These are phyloP conservation scores for Clarireedia homoeocarpa DNA, from an alignment of 2,329 filamentous ascomycete genomes.

Conservation along the genomic window DNA sequence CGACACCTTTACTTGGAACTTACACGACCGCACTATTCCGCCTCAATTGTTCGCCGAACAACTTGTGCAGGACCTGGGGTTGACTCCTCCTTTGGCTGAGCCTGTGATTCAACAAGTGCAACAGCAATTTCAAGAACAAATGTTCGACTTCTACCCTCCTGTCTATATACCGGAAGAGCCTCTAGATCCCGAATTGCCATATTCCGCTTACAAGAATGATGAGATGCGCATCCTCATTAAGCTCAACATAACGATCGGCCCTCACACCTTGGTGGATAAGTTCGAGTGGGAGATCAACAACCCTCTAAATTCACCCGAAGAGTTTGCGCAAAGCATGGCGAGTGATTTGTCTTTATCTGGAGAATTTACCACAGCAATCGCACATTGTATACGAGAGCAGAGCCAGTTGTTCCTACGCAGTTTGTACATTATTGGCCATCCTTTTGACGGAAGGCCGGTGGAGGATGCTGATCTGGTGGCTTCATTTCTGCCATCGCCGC, in stretches of 20 bases:
- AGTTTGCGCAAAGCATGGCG: conserved; percentile 85
- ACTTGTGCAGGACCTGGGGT: conserved; percentile 82
- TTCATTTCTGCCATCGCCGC: conserved; percentile 77
- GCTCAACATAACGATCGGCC: conserved; percentile 94
- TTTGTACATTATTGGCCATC: conserved; percentile 85
- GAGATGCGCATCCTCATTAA: conserved; percentile 97
- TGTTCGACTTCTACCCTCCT: conserved; percentile 89
- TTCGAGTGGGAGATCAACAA: conserved; percentile 99
- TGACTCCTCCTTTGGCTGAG: conserved; percentile 62
- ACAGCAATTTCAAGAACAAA: conserved; percentile 75
- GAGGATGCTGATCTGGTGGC: conserved; percentile 85
- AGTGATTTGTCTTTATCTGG: conserved; percentile 84
- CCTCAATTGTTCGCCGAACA: conserved; percentile 81
- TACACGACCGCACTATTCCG: conserved; percentile 78
- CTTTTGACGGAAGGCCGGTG: conserved; percentile 87
- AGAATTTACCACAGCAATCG: conserved; percentile 95
- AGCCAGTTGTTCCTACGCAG: conserved; percentile 90
- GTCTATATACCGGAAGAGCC: conserved; percentile 85
- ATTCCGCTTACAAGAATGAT: conserved; percentile 94
- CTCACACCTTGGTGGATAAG: conserved; percentile 88
- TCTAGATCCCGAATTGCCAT: conserved; percentile 81
- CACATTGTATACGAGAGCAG: conserved; percentile 95
- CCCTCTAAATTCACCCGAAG: conserved; percentile 84
- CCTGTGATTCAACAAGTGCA: conserved; percentile 53
- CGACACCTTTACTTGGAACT: conserved; percentile 98